Base-by-base conservation (phyloP, 768 basidiomycete genomes). In the Tylopilus balloui region DNA sequence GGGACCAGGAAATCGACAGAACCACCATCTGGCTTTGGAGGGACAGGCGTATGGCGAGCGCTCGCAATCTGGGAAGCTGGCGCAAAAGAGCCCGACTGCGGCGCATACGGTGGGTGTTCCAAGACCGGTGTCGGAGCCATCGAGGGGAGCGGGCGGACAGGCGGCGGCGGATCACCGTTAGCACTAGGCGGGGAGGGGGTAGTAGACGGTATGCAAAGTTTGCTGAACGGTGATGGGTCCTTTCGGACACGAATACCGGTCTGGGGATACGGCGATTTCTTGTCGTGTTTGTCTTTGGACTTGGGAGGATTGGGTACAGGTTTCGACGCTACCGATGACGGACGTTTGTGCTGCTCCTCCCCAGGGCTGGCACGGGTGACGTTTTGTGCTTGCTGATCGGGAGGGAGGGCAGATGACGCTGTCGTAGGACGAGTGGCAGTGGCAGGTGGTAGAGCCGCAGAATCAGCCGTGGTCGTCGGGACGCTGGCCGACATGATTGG, bases 231-330 rank as follows among this genome's bases (percentile, higher is more conserved):
- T 13, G 65, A 52, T 25, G 50, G 46, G 7, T 68, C 64, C 51
- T 72, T 72, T 37, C 78, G 71, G 10, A 75, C 64, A 14, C 79
- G 78, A 37, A 78, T 68, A 31, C 78, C 78, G 10, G 75, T 62
- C 20, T 71, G 50, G 14, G 78, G 77, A 39, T 76, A 73, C 12
- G 56, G 54, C 2, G 32, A 19, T 54, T 73, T 78, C 68, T 76
- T 77, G 45, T 64, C 52, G 31, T 72, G 66, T 47, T 73, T 76
- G 43, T 71, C 72, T 51, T 73, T 74, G 42, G 60, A 61, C 55
- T 61, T 68, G 60, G 50, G 47, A 51, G 21, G 28, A 23, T 64
- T 50, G 13, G 62, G 42, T n/a, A 40, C 45, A 3, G 42, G 54
- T 43, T 54, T 63, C 43, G 53, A 27, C 11, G 38, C 24, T 19